Conservation (phyloP, 31 red algal genomes). For the Odonthalia washingtoniensis region DNA sequence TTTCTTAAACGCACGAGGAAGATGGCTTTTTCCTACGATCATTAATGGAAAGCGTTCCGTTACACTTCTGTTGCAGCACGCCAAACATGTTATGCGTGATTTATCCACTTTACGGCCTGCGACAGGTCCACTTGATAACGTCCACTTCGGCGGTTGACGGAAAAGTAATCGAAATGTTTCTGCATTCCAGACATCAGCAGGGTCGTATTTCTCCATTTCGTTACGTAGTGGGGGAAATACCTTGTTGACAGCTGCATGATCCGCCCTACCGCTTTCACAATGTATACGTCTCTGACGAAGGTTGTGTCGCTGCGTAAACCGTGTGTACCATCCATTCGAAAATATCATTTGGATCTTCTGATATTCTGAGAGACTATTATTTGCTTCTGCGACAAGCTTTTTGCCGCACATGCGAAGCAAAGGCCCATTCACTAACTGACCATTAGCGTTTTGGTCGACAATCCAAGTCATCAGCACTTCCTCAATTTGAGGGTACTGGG, state of each 20-base stretch:
- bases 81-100: constrained; percentile 10
- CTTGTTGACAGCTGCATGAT: neutral
- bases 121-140: neutral
- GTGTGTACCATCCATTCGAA: neutral
- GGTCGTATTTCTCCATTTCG: neutral
- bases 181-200: constrained; percentile 17
- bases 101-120: neutral
- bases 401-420: neutral
- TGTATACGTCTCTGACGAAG: neutral
- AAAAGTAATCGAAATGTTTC: constrained; percentile 24
- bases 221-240: neutral
- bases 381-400: neutral
- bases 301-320: neutral
- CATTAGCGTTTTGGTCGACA: constrained; percentile 2
- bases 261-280: constrained; percentile 15
- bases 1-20: constrained; percentile 44
- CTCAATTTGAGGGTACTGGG: neutral
- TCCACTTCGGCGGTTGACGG: no score
- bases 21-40: constrained; percentile 21
- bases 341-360: neutral
- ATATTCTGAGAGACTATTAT: neutral
- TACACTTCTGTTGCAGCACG: constrained; percentile 31
- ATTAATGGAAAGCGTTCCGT: neutral
- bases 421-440: neutral
- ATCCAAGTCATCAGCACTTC: no score